phyloP scores from a whole-genome alignment of 768 basidiomycete genomes.

The Leucocoprinus leucothites region DNA sequence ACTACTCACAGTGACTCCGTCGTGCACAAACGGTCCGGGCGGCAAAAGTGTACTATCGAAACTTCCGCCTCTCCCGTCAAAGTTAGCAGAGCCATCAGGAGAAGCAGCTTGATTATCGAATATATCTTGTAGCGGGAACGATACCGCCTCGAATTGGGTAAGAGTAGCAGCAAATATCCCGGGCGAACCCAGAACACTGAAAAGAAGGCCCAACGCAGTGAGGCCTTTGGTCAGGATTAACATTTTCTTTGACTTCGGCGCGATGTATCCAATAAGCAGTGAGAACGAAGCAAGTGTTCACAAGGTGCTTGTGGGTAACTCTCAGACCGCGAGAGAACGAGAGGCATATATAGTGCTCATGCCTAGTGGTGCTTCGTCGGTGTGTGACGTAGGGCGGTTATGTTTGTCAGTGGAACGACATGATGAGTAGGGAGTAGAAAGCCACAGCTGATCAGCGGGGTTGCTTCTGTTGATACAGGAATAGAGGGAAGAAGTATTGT shows the following conservation, averaged over 20 bases:
- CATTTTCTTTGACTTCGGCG: background rate
- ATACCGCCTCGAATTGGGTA: conserved; percentile 19
- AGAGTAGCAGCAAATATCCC: background rate
- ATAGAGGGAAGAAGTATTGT: background rate
- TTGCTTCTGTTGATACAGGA: background rate
- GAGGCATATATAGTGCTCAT: too few relatives aligned
- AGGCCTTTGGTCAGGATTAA: background rate
- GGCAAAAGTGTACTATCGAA: conserved; percentile 40
- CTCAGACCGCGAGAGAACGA: too few relatives aligned
- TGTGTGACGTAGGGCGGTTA: too few relatives aligned
- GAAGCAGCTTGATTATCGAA: conserved; percentile 45
- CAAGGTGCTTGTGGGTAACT: too few relatives aligned
- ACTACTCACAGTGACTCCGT: conserved; percentile 35
- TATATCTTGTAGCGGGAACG: conserved; percentile 25
- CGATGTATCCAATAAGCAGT: too few relatives aligned
- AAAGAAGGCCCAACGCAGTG: background rate
- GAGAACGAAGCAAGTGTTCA: too few relatives aligned
- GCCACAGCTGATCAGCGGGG: too few relatives aligned
- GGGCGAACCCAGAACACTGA: background rate
- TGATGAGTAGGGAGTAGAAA: too few relatives aligned
- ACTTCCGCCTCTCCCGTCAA: conserved; percentile 36
- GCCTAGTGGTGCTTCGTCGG: too few relatives aligned
- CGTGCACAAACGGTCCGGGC: conserved; percentile 31
- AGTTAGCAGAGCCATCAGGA: conserved; percentile 34
- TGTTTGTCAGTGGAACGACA: too few relatives aligned